Evolutionary conservation across 148 eudicot genomes (phyloP).

Genomic region (Chenopodium suecicum): DNA sequence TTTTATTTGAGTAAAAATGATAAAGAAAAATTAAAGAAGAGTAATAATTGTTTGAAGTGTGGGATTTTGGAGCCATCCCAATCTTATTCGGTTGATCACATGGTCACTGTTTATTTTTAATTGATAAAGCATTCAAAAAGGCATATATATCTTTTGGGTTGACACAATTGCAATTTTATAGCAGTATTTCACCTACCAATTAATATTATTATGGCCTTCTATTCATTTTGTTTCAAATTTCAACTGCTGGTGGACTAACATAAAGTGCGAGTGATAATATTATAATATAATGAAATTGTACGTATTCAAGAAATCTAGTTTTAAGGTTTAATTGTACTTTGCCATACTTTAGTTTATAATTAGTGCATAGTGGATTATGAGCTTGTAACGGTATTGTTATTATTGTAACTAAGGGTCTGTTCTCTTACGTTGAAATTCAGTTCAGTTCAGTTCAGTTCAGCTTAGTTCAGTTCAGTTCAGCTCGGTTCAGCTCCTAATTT

Average conservation of each 20-base stretch:
- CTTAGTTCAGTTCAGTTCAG: no score
- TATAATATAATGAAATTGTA: not conserved
- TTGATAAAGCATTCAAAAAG: constrained; percentile 6
- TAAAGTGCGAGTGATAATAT: not conserved
- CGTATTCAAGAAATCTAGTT: not conserved
- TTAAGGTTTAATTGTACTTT: not conserved
- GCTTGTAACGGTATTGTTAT: not conserved
- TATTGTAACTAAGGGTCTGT: no score
- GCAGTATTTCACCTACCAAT: constrained; percentile 5
- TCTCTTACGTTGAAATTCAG: no score
- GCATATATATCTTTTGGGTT: constrained; percentile 12
- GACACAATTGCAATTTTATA: constrained; percentile 6
- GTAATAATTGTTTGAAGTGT: constrained; percentile 7
- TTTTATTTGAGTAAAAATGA: not conserved
- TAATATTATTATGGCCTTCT: not conserved
- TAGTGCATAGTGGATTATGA: not conserved
- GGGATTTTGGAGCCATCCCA: constrained; percentile 34
- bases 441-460: no score
- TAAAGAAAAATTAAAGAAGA: not conserved
- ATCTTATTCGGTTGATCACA: constrained; percentile 18
- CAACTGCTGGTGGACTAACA: constrained; percentile 3
- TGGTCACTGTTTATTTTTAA: not conserved
- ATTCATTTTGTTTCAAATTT: not conserved
- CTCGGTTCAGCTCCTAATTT: no score
- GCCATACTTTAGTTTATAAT: not conserved